phyloP scores from a whole-genome alignment of 2,329 filamentous ascomycete species.

The Microdochium nivale region DNA sequence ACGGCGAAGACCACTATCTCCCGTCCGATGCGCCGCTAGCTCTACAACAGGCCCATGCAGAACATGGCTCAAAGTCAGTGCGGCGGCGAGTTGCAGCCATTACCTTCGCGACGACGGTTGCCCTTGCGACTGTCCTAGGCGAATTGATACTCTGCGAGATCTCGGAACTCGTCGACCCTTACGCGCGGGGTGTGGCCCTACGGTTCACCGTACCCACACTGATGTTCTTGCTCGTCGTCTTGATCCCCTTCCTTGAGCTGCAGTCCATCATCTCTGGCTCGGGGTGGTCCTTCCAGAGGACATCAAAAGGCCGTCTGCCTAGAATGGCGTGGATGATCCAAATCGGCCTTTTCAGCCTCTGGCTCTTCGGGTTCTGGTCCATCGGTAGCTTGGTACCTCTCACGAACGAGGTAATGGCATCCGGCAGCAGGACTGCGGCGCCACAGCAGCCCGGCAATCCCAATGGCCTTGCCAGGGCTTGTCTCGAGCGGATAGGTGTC shows the following conservation, averaged over 20 bases:
- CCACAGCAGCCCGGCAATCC: constrained; percentile 23
- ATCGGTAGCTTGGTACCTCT: constrained; percentile 55
- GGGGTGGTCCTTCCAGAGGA: constrained; percentile 56
- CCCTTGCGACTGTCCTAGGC: constrained; percentile 66
- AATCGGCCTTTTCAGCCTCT: constrained; percentile 50
- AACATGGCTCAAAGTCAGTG: constrained; percentile 44
- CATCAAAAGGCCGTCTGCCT: constrained; percentile 45
- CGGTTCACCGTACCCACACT: constrained; percentile 62
- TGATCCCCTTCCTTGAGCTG: constrained; percentile 74
- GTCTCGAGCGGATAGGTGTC: constrained; percentile 65
- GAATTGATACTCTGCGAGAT: constrained; percentile 81
- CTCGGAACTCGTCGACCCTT: constrained; percentile 61
- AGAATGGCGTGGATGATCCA: constrained; percentile 58
- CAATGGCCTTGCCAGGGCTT: constrained; percentile 39
- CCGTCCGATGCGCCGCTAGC: constrained; percentile 52
- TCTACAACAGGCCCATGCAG: constrained; percentile 49
- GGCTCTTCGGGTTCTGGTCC: constrained; percentile 72
- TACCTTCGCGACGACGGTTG: constrained; percentile 70
- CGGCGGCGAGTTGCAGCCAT: constrained; percentile 45
- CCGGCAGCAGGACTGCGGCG: constrained; percentile 26
- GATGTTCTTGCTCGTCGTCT: constrained; percentile 61
- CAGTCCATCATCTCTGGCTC: constrained; percentile 50
- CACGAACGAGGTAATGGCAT: constrained; percentile 31
- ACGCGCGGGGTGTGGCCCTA: constrained; percentile 59
- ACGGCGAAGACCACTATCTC: constrained; percentile 53